Percentiles rank a stretch among this genome's conserved stretches.
phyloP scores from a whole-genome alignment of 371 early-diverging fungal species.

The Rhizopus stolonifer region DNA sequence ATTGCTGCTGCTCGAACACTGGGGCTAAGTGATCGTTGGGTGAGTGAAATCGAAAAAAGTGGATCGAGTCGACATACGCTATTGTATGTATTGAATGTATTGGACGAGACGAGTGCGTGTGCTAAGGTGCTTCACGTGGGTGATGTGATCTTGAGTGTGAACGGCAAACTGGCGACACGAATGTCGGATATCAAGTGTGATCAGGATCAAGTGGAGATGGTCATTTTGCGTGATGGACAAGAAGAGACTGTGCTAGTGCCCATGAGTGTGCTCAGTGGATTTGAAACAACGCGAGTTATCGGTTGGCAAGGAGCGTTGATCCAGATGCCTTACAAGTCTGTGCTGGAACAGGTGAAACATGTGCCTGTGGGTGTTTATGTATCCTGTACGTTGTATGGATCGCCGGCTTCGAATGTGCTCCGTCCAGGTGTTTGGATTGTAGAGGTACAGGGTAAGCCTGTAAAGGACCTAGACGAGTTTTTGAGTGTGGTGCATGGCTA shows the following conservation, averaged over 20 bases:
- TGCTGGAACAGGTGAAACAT: conserved; percentile 73
- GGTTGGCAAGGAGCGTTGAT: conserved; percentile 89
- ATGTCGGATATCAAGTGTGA: conserved; percentile 56
- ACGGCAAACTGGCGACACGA: conserved; percentile 67
- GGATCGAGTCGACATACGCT: conserved; percentile 64
- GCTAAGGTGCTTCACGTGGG: conserved; percentile 75
- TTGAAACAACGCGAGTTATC: conserved; percentile 65
- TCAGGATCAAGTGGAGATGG: conserved; percentile 48
- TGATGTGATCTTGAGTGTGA: conserved; percentile 78
- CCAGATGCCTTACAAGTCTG: conserved; percentile 80
- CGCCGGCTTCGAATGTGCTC: conserved; percentile 68
- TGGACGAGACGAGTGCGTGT: conserved; percentile 54
- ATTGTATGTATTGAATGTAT: conserved; percentile 68
- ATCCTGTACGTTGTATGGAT: conserved; percentile 67
- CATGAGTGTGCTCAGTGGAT: conserved; percentile 52
- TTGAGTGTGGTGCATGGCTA: conserved; percentile 44
- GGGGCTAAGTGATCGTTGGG: conserved; percentile 77
- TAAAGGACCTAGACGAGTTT: conserved; percentile 52
- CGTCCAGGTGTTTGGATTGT: conserved; percentile 73
- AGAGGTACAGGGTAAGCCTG: conserved; percentile 56
- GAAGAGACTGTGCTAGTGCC: conserved; percentile 50
- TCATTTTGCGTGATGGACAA: conserved; percentile 62
- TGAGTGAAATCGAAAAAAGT: conserved; percentile 63
- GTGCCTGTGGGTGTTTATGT: conserved; percentile 80
- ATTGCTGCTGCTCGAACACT: conserved; percentile 80